Base-by-base conservation (phyloP, 768 basidiomycete genomes). In the Termitomyces sp. region DNA sequence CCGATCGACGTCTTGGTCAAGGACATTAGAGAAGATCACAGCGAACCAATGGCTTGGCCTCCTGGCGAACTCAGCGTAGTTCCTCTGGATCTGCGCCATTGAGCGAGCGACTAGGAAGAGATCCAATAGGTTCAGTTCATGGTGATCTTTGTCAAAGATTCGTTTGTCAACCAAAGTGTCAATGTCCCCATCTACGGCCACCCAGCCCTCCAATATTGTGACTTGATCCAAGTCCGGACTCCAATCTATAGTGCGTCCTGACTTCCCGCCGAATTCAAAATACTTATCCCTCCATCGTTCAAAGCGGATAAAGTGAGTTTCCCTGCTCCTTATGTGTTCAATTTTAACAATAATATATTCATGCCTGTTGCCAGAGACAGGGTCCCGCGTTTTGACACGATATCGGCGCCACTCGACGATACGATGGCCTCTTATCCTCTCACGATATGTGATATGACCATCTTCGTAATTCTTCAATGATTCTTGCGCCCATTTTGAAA, bases 31-130 rank as follows among this genome's bases (percentile, higher is more conserved):
- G 5, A 56, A 41, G 21, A 56, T 44, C 54, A 56, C 54, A 17
- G 46, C 54, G 34, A 48, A 56, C 54, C 54, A 56, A 40, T 56
- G 54, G 29, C 54, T 56, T 9, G 54, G 29, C 35, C 45, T 47
- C 3, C 19, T 14, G 3, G 25, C 23, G 17, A 46, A 48, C 46
- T 48, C 44, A 6, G 29, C 37, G 1, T 17, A 37, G 45, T 37
- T 48, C 27, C 23, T 11, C n/a, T 32, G 53, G 5, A 43, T 48
- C 19, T 31, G 12, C 14, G 11, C 10, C 14, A 48, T 32, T 17
- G 8, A 38, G n/a, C 38, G 27, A 5, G 46, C 46, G n/a, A 45
- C 46, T n/a, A 56, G n/a, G 16, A 48, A 41, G 2, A 56, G 37
- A 48, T 56, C 46, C n/a, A 56, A 27, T 21, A 56, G 46, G n/a